A percentile compares a stretch with the other conserved stretches of the same genome.
These are phyloP conservation scores for Penicillium coprophilum DNA, from an alignment of 495 filamentous ascomycete species.

Conservation along the genomic window DNA sequence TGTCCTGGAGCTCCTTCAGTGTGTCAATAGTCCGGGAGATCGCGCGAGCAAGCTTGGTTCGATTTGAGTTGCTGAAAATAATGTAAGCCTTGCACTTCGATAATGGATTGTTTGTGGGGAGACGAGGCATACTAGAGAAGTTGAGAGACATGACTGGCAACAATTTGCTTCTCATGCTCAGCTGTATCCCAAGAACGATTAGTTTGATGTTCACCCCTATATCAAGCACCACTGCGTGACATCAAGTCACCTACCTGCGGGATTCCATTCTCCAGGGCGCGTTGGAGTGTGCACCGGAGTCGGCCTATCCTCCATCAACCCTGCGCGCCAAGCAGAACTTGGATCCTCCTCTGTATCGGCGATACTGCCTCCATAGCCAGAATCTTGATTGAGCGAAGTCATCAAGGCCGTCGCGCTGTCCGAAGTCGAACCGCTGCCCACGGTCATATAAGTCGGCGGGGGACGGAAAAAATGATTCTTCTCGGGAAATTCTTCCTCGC, in stretches of 20 bases:
- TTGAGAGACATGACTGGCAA: conserved; percentile 73
- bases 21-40: conserved; percentile 84
- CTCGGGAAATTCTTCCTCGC: conserved; percentile 30
- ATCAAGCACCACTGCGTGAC: not conserved
- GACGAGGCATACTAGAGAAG: conserved; percentile 56
- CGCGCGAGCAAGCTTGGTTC: conserved; percentile 76
- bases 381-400: conserved; percentile 75
- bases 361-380: conserved; percentile 84
- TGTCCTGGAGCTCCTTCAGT: conserved; percentile 75
- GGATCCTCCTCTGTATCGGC: conserved; percentile 49
- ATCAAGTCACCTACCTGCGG: conserved; percentile 33
- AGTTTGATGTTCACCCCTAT: not conserved
- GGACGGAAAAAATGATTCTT: conserved; percentile 35
- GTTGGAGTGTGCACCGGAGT: conserved; percentile 59
- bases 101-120: not conserved
- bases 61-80: conserved; percentile 76
- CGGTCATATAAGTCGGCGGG: conserved; percentile 77
- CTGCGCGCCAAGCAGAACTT: conserved; percentile 53
- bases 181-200: conserved; percentile 28
- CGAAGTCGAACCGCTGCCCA: conserved; percentile 78
- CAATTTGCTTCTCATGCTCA: conserved; percentile 58
- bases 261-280: conserved; percentile 48
- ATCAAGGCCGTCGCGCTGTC: conserved; percentile 68
- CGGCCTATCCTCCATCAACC: conserved; percentile 65
- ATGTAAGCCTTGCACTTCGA: conserved; percentile 19